Evolutionary conservation across 2,329 filamentous ascomycete genomes (phyloP), one percentile per base, ranked within the genome.

Genomic region (Alternaria gansuensis): DNA sequence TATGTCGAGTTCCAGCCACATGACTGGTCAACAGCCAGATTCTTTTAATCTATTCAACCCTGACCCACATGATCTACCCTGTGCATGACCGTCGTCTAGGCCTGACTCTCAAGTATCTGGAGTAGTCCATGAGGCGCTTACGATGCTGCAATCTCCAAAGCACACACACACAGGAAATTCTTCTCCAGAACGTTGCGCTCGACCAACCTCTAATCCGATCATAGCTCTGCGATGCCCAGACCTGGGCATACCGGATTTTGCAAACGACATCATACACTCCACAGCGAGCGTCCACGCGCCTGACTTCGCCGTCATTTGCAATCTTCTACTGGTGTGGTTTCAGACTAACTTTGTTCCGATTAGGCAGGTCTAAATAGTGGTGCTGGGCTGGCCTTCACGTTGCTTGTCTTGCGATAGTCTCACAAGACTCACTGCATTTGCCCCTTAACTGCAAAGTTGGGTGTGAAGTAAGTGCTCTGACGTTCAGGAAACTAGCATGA

Each of bases 1-100:
- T 53, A 65, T 31, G 56, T 64, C 40, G 49, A 51, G 51, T 44
- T 53, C 23, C 29, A 3, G 49, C 39, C 63, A 62, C 60, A 55
- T 70, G 55, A 74, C 66, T 74, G 70, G 70, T 43, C 54, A 40
- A 40, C 46, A 44, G 41, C 28, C 34, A 57, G 52, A 48, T 54
- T 50, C 60, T 36, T 44, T 67, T 65, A 67, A 71, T 71, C 52
- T 69, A 70, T 65, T 51, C 43, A 26, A 28, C 48, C 44, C 51
- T 41, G 56, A 44, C 54, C 66, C 65, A 34, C 56, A 63, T 69
- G 67, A 70, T 70, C 63, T 65, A 64, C 55, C 54, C 60, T 53
- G 62, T 58, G 62, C 62, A 59, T 57, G 54, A 54, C 51, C 55
- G 40, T 60, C 56, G 57, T 55, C 53, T 39, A 51, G 46, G 33